phyloP scores from a whole-genome alignment of 495 filamentous ascomycete species.

The Penicillium taxi region DNA sequence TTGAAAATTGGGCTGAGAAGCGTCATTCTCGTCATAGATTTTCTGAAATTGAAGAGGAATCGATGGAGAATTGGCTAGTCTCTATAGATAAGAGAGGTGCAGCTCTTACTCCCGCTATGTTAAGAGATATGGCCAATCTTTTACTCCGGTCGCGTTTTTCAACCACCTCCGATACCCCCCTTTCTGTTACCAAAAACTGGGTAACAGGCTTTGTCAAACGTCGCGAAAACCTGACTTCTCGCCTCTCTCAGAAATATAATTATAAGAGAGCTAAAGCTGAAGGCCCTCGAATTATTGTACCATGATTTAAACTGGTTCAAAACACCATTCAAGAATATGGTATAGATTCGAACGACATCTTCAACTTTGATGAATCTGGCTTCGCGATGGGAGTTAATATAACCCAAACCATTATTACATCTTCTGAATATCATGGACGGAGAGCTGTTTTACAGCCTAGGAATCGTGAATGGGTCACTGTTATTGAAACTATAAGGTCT shows the following conservation, averaged over 20 bases:
- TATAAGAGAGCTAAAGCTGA: not conserved
- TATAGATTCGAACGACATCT: slow-evolving; percentile 24
- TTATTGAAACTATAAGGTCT: slow-evolving; percentile 26
- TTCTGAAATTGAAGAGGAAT: slow-evolving; percentile 3
- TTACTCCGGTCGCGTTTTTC: not conserved
- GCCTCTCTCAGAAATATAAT: not conserved
- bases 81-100: not conserved
- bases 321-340: slow-evolving; percentile 3
- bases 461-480: slow-evolving; percentile 33
- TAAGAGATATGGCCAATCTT: slow-evolving; percentile 1
- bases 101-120: not conserved
- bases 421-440: slow-evolving; percentile 14
- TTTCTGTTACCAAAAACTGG: slow-evolving; percentile 1
- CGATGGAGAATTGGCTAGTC: not conserved
- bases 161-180: too few species aligned
- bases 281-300: slow-evolving; percentile 1
- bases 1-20: not conserved
- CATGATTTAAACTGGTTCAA: slow-evolving; percentile 2
- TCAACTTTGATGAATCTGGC: slow-evolving; percentile 41
- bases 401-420: slow-evolving; percentile 24
- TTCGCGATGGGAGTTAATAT: slow-evolving; percentile 33
- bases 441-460: slow-evolving; percentile 20
- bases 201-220: slow-evolving; percentile 1
- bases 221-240: not conserved
- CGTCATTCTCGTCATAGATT: slow-evolving; percentile 9